These are phyloP conservation scores for Phytophthora crassamura DNA, from an alignment of 352 stramenopile genomes.

Conservation along the genomic window DNA sequence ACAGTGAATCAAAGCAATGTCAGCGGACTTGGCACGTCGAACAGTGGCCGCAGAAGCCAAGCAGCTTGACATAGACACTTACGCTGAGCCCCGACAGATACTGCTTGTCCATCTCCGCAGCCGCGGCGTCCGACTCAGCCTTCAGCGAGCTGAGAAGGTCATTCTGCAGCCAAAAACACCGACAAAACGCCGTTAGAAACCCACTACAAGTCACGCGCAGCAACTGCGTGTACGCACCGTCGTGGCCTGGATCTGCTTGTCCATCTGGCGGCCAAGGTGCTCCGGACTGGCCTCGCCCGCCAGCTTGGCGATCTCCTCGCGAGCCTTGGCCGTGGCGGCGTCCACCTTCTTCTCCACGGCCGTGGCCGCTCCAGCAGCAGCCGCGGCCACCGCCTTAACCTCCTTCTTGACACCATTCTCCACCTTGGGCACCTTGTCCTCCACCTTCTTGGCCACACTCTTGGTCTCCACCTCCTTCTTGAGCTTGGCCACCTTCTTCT, in stretches of 20 bases:
- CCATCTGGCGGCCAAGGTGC: constrained; percentile 50
- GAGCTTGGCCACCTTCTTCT: constrained; percentile 29
- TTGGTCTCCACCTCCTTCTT: constrained; percentile 38
- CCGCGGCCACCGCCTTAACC: constrained; percentile 38
- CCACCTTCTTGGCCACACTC: constrained; percentile 38
- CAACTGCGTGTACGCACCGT: constrained; percentile 43
- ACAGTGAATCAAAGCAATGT: constrained; percentile 9
- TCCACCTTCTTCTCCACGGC: constrained; percentile 72
- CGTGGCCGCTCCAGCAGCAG: constrained; percentile 29
- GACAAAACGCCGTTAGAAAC: constrained; percentile 11
- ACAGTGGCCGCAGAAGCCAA: too few species aligned
- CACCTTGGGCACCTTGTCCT: constrained; percentile 38
- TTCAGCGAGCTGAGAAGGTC: constrained; percentile 69
- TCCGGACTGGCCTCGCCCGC: constrained; percentile 53
- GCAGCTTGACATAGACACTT: constrained; percentile 14
- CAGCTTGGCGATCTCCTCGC: constrained; percentile 68
- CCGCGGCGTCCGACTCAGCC: constrained; percentile 59
- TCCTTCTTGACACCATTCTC: constrained; percentile 43
- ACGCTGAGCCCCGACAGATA: constrained; percentile 78
- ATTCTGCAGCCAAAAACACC: constrained; percentile 41
- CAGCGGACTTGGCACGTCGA: background rate
- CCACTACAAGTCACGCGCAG: background rate
- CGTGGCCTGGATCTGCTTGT: constrained; percentile 73
- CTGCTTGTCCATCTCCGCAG: constrained; percentile 75
- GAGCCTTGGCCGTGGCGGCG: constrained; percentile 61